phyloP scores from a whole-genome alignment of 2,329 filamentous ascomycete genomes.

The Colletotrichum endophyticum region DNA sequence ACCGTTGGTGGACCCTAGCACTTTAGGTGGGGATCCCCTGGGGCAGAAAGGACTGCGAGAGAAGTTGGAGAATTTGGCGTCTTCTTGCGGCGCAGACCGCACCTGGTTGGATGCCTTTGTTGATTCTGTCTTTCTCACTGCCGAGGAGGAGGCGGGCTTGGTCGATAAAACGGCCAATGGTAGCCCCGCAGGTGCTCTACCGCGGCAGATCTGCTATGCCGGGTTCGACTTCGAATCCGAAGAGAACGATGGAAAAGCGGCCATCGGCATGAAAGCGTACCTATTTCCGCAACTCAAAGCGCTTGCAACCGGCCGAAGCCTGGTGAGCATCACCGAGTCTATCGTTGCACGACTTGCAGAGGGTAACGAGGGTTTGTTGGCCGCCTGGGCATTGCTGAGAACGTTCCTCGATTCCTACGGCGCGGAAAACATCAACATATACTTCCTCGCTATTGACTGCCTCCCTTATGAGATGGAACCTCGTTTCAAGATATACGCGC shows the following conservation, averaged over 20 bases:
- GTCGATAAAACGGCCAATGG: not conserved
- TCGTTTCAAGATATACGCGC: not conserved
- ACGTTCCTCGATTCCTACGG: not conserved
- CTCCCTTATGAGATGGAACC: not conserved
- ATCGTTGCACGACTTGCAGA: not conserved
- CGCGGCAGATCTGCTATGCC: not conserved
- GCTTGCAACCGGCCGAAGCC: not conserved
- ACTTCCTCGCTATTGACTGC: not conserved
- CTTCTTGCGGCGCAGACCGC: not conserved
- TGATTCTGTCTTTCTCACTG: not conserved
- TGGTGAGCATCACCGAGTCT: not conserved
- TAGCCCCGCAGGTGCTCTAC: not conserved
- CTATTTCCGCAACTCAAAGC: constrained; percentile 6
- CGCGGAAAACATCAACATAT: not conserved
- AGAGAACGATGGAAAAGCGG: not conserved
- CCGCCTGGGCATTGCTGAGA: not conserved
- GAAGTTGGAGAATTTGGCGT: not conserved
- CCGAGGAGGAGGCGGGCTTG: not conserved
- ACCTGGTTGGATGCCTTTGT: not conserved
- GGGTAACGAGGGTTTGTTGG: not conserved
- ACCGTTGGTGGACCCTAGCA: not conserved
- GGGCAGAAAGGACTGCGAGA: not conserved
- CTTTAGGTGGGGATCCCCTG: not conserved
- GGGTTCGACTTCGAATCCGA: constrained; percentile 5
- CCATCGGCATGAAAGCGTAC: constrained; percentile 4